Evolutionary conservation across 2,329 filamentous ascomycete genomes (phyloP), one percentile per base, ranked within the genome.

Genomic region (Achaetomium macrosporum): DNA sequence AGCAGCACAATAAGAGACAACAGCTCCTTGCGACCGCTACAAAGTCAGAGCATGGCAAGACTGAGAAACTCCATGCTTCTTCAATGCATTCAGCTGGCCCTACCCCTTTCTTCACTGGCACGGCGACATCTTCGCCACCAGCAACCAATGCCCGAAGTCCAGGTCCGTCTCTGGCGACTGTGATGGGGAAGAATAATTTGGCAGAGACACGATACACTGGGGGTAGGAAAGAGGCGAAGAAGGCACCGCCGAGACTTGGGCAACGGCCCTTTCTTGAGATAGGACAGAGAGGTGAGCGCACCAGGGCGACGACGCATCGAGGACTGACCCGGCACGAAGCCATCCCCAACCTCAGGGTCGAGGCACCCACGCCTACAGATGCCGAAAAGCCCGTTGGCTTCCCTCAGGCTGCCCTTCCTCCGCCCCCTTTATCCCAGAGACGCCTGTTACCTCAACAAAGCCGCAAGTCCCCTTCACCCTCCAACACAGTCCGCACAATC

Each of bases 221-320:
- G 33, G 39, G 50, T 53, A 42, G 29, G 6, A 35, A 30, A 5
- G 35, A 42, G 33, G 36, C 19, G 11, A 4, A 40, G n/a, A 50
- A 44, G 36, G 51, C 55, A 19, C 55, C 51, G 17, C 55, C 55
- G 3, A 50, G 45, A 13, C 51, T 57, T 31, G 37, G 30, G 7
- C 40, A 57, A 41, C 42, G 56, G 9, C 13, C 44, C 9, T 53
- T 50, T 16, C 47, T 53, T 3, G n/a, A 49, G 30, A 33, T 17
- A 9, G 35, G 11, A 11, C 33, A 13, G 10, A 3, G 17, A 16
- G 17, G 0, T 5, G 25, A 30, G 35, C 15, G 13, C 10, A 11
- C 2, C 13, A 30, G 11, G 25, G 41, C 15, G 17, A 10, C n/a
- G 4, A 15, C n/a, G 4, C 16, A 25, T 17, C 39, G 25, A 25